Percentiles rank a stretch among this genome's conserved stretches.
Evolutionary conservation across 1,284 basidiomycete species (phyloP).

Genomic region (Puccinia hordei): DNA sequence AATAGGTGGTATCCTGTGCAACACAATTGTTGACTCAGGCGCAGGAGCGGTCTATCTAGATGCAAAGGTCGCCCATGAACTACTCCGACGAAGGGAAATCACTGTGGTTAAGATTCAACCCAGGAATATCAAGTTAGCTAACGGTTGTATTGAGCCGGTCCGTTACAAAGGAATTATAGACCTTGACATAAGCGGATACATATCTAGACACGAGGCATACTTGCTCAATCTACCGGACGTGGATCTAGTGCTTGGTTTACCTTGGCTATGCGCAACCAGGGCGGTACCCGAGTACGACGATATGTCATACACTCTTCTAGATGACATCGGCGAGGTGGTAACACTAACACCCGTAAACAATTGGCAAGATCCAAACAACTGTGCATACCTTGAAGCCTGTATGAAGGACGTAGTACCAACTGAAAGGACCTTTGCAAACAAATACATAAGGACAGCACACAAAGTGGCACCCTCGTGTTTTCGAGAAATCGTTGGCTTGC

Average conservation of each 20-base stretch:
- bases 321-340: not conserved
- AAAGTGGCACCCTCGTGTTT: not conserved
- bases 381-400: no score
- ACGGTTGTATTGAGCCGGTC: not conserved
- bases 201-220: not conserved
- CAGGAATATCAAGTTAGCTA: not conserved
- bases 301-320: not conserved
- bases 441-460: not conserved
- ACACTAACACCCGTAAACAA: no score
- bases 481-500: not conserved
- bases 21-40: conserved; percentile 1
- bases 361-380: not conserved
- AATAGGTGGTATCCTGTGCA: no score
- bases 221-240: not conserved
- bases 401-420: no score
- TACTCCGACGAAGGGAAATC: not conserved
- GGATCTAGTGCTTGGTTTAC: not conserved
- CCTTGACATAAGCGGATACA: not conserved
- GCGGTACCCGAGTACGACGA: not conserved
- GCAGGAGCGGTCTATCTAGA: not conserved
- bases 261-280: not conserved
- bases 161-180: not conserved
- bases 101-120: not conserved
- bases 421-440: no score
- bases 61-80: not conserved